These are phyloP conservation scores for Teunomyces stri DNA, from an alignment of 805 yeast genomes.

Conservation along the genomic window DNA sequence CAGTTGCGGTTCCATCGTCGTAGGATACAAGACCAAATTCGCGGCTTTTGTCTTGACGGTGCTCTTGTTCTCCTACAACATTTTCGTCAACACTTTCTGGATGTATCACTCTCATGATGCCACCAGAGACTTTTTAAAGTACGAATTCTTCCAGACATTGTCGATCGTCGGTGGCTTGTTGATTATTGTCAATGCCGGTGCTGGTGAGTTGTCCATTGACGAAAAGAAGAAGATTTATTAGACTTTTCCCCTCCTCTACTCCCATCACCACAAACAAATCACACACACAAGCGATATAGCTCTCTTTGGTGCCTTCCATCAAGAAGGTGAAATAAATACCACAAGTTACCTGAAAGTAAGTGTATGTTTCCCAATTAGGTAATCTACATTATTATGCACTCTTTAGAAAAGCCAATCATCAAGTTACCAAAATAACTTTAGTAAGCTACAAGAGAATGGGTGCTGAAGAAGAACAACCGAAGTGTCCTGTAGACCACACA, in stretches of 20 bases:
- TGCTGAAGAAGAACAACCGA: conserved; percentile 21
- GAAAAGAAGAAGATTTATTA: conserved; percentile 92
- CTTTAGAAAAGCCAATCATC: no score
- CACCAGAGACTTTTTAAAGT: conserved; percentile 82
- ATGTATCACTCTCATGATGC: conserved; percentile 64
- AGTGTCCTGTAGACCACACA: conserved; percentile 55
- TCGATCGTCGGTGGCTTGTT: conserved; percentile 93
- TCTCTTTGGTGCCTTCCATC: no score
- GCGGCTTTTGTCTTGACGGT: conserved; percentile 73
- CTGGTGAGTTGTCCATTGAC: conserved; percentile 89
- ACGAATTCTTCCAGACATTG: conserved; percentile 91
- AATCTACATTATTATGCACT: neutral
- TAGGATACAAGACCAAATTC: conserved; percentile 91
- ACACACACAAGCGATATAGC: no score
- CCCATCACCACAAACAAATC: no score
- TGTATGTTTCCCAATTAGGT: neutral
- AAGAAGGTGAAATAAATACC: no score
- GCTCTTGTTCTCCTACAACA: conserved; percentile 71
- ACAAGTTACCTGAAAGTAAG: neutral
- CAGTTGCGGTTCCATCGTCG: conserved; percentile 72
- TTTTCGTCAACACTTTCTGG: conserved; percentile 89
- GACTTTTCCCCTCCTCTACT: neutral
- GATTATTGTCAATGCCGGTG: conserved; percentile 91
- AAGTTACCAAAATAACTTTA: neutral
- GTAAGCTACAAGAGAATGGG: neutral